These are phyloP conservation scores for Sugiyamaella grinbergsii DNA, from an alignment of 1,139 yeast species.

Conservation along the genomic window DNA sequence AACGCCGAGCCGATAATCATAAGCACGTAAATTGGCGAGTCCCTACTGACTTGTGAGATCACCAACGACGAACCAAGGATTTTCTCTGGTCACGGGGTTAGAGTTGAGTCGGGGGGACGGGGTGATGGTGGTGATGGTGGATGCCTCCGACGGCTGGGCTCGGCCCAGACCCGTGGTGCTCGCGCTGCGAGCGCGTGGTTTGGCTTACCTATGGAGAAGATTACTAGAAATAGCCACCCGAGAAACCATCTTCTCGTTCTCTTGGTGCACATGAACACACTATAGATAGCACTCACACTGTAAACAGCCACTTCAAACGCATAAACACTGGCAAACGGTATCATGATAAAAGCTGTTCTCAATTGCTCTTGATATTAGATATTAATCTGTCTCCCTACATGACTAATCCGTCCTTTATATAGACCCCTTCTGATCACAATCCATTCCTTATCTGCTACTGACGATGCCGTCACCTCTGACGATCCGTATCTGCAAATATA, in stretches of 20 bases:
- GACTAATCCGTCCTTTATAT: neutral
- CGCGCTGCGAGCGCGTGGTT: too few relatives aligned
- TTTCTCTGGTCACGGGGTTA: too few relatives aligned
- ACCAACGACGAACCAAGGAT: constrained; percentile 12
- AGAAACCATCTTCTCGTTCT: constrained; percentile 11
- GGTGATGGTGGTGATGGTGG: too few relatives aligned
- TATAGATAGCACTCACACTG: constrained; percentile 2
- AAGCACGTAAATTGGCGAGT: constrained; percentile 8
- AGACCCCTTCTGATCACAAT: neutral
- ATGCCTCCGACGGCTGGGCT: too few relatives aligned
- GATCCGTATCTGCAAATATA: constrained; percentile 1
- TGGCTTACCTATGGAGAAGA: constrained; percentile 16
- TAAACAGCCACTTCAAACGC: constrained; percentile 15
- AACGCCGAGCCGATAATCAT: constrained; percentile 8
- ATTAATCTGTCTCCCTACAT: neutral
- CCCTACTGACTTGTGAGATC: constrained; percentile 3
- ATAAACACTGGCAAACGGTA: constrained; percentile 7
- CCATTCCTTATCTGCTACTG: neutral
- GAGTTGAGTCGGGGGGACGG: too few relatives aligned
- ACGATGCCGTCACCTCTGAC: too few relatives aligned
- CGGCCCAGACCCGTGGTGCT: too few relatives aligned
- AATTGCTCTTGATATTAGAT: neutral
- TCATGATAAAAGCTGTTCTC: neutral
- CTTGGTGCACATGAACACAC: constrained; percentile 7
- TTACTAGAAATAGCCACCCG: constrained; percentile 1